Conservation (phyloP, 768 basidiomycete genomes). For the Mycena chlorophos region DNA sequence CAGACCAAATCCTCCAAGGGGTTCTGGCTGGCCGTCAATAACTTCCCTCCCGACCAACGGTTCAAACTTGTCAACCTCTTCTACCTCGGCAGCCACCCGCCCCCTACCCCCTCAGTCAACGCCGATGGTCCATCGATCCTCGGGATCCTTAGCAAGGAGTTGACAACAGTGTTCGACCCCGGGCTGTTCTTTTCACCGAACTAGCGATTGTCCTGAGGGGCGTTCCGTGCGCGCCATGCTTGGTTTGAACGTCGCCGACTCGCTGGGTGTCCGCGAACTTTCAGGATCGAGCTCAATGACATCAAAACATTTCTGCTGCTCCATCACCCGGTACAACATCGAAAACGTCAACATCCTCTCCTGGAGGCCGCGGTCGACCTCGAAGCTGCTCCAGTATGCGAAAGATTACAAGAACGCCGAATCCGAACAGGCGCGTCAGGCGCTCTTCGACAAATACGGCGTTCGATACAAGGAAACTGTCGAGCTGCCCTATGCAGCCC, state of each 20-base stretch:
- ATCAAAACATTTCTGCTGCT: too few relatives aligned
- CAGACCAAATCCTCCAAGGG: neutral
- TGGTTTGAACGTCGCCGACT: neutral
- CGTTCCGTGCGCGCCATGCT: neutral
- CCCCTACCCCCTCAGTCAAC: neutral
- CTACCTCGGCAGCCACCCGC: neutral
- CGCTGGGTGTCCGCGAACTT: neutral
- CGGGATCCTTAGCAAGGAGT: neutral
- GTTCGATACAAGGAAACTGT: neutral
- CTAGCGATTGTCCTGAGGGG: neutral
- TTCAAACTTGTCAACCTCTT: neutral
- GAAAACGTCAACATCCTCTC: neutral
- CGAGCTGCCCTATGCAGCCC: neutral
- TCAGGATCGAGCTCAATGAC: neutral
- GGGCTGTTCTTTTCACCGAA: neutral
- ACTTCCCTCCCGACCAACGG: neutral
- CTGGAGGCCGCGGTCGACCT: neutral
- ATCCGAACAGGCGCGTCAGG: neutral
- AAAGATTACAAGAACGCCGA: neutral
- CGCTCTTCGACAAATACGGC: neutral
- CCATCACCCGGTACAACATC: neutral
- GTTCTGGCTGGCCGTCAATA: neutral
- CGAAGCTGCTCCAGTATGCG: neutral
- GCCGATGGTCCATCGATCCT: neutral
- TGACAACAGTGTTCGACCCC: neutral